Conservation (phyloP, 2,329 filamentous ascomycete species). For the Talaromyces sp. region DNA sequence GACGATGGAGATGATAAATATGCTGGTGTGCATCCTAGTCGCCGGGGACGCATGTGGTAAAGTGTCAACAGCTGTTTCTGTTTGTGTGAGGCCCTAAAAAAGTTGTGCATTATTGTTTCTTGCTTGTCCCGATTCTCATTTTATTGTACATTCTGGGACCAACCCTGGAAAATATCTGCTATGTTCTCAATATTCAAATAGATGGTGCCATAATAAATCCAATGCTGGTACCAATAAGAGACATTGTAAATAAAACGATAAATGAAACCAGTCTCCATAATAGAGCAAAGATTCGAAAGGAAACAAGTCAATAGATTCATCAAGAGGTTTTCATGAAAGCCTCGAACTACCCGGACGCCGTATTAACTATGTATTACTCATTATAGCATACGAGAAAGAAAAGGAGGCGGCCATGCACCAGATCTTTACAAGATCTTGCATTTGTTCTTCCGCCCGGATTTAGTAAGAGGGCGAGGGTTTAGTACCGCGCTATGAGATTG, state of each 20-base stretch:
- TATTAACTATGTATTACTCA: slow-evolving; percentile 43
- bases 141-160: slow-evolving; percentile 5
- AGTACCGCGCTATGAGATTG: slow-evolving; percentile 46
- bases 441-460: slow-evolving; percentile 49
- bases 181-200: background rate
- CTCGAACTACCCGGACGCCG: slow-evolving; percentile 38
- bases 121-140: too few relatives aligned
- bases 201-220: background rate
- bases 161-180: background rate
- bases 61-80: background rate
- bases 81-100: too few relatives aligned
- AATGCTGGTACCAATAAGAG: too few relatives aligned
- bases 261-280: background rate
- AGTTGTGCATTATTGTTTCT: too few relatives aligned
- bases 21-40: slow-evolving; percentile 49
- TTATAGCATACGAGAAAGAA: slow-evolving; percentile 35
- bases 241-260: background rate
- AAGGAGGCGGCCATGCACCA: slow-evolving; percentile 18
- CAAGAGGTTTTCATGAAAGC: slow-evolving; percentile 24
- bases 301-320: slow-evolving; percentile 32
- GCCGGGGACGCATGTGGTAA: slow-evolving; percentile 40
- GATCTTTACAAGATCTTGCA: slow-evolving; percentile 48
- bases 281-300: slow-evolving; percentile 17
- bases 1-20: slow-evolving; percentile 27
- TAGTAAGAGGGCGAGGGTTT: slow-evolving; percentile 50